Evolutionary conservation across 208 protist genomes (phyloP), one percentile per base, ranked within the genome.

Genomic region (Leishmania arabica): DNA sequence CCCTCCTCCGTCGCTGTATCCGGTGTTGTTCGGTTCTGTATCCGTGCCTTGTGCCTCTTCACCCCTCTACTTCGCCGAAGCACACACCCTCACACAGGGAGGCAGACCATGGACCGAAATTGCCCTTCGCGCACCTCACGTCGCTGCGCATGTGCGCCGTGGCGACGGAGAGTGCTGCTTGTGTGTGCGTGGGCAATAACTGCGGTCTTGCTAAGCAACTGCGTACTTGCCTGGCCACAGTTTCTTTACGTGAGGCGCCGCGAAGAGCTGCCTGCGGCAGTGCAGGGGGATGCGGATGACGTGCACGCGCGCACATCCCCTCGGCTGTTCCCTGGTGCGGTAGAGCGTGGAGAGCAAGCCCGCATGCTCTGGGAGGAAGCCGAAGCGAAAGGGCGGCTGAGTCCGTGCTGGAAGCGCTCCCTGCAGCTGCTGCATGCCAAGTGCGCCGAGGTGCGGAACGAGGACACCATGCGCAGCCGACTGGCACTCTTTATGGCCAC

Each of bases 401-500:
- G 84, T 37, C 77, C 86, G 49, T 97, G 94, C 81, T 97, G 94
- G 94, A 94, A 93, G 78, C 76, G 72, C n/a, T 89, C 92, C 31
- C 64, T 95, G 53, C 81, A 79, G 9, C 76, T 79, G 7, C 84
- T 97, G 56, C 82, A 86, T 31, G 72, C 76, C 24, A 86, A 86
- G 42, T 97, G 94, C 78, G 51, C 51, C 11, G 81, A 81, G 21
- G 79, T 95, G 13, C 87, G 78, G 70, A 72, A 70, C 34, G 84
- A 95, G 66, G 89, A 95, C 72, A 80, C 81, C 1, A 86, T 89
- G 73, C 92, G 94, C 69, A 93, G 85, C 58, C 91, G 88, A 9
- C 86, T 97, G 45, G 92, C 91, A 4, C 88, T 97, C n/a, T 78
- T 83, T 71, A 91, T 97, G 89, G 91, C 94, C 34, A 84, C 89